Percentiles rank a stretch among this genome's conserved stretches.
phyloP scores from a whole-genome alignment of 1,284 basidiomycete species.

The Rhizopogon parksii region DNA sequence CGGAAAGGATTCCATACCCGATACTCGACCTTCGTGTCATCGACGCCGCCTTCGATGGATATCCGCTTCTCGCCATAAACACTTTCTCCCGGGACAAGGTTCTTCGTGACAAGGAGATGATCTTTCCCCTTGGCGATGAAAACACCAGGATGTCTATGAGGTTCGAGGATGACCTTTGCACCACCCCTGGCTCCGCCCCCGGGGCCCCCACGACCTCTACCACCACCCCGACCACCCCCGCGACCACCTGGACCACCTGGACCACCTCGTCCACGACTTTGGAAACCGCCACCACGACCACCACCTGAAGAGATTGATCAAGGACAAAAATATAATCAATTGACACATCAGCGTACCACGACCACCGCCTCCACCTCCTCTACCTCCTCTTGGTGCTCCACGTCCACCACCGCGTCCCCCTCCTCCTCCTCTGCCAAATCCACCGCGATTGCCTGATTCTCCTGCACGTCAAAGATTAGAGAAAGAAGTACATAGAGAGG shows the following conservation, averaged over 20 bases:
- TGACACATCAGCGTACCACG: constrained; percentile 10
- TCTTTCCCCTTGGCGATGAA: constrained; percentile 97
- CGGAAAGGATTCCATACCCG: constrained; percentile 99
- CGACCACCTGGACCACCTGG: constrained; percentile 26
- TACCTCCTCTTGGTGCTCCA: constrained; percentile 43
- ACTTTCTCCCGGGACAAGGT: constrained; percentile 93
- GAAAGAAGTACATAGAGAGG: constrained; percentile 7
- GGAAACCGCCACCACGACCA: constrained; percentile 27
- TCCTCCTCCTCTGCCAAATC: constrained; percentile 37
- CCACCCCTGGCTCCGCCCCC: constrained; percentile 72
- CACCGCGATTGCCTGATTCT: constrained; percentile 49
- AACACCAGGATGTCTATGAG: constrained; percentile 91
- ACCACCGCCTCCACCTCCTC: constrained; percentile 31
- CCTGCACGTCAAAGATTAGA: constrained; percentile 25
- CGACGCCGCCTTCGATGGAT: constrained; percentile 70
- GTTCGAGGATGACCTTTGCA: constrained; percentile 86
- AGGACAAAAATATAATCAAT: not conserved
- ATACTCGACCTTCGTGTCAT: constrained; percentile 91
- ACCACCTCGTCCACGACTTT: constrained; percentile 35
- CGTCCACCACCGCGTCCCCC: constrained; percentile 31
- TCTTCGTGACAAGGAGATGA: constrained; percentile 95
- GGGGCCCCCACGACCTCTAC: constrained; percentile 41
- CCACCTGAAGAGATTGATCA: constrained; percentile 19
- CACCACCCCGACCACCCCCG: constrained; percentile 35
- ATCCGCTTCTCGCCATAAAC: constrained; percentile 99